phyloP scores from a whole-genome alignment of 768 basidiomycete genomes.

The Calocera cornea region DNA sequence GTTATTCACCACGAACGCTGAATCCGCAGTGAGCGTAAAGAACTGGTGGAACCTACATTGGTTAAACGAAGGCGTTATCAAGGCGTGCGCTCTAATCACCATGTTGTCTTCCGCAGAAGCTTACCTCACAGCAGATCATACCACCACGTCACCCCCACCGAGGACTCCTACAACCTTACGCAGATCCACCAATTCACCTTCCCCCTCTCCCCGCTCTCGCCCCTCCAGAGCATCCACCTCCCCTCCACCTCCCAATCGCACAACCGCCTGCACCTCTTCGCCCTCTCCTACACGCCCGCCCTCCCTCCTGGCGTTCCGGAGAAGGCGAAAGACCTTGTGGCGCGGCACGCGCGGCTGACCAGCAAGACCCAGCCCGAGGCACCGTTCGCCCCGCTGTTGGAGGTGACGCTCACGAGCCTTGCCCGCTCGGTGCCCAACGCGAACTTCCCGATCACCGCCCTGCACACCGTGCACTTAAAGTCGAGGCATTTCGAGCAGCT shows the following conservation, averaged over 20 bases:
- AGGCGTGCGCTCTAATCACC: constrained; percentile 6
- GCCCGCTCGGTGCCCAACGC: constrained; percentile 27
- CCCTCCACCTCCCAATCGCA: constrained; percentile 9
- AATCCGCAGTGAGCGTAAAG: constrained; percentile 10
- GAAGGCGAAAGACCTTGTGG: neutral
- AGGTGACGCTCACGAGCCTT: constrained; percentile 41
- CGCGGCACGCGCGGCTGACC: neutral
- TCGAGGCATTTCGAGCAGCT: constrained; percentile 29
- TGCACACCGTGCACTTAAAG: constrained; percentile 13
- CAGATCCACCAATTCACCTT: constrained; percentile 17
- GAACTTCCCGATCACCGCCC: constrained; percentile 22
- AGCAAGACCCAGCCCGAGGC: neutral
- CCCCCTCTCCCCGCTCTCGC: constrained; percentile 25
- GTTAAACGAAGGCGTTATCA: constrained; percentile 16
- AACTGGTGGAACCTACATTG: constrained; percentile 19
- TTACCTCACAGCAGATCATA: constrained; percentile 11
- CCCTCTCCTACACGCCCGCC: constrained; percentile 10
- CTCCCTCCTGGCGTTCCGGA: constrained; percentile 4
- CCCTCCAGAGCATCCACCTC: constrained; percentile 34
- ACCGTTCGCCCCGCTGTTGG: constrained; percentile 19
- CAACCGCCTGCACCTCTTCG: constrained; percentile 27
- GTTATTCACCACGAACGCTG: neutral
- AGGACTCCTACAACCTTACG: constrained; percentile 16
- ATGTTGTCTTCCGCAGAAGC: neutral
- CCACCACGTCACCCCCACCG: constrained; percentile 8